Percentiles rank a stretch among this genome's conserved stretches.
Conservation (phyloP, 176 grass and related monocot species). For the Puya raimondii region DNA sequence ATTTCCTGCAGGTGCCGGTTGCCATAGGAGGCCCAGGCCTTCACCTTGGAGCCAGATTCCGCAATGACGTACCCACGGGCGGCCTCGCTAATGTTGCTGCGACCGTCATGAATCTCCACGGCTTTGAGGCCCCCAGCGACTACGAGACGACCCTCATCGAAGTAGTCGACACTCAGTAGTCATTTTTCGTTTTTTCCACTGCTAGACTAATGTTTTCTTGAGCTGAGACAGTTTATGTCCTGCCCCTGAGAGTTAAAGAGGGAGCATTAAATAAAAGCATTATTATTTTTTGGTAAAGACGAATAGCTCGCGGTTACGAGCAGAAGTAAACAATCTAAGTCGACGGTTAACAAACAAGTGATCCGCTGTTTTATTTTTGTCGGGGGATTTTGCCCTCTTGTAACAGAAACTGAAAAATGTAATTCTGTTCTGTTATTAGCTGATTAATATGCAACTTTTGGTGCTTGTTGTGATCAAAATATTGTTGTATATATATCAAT, state of each 20-base stretch:
- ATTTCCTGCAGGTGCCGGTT: conserved; percentile 65
- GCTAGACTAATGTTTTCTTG: too few species aligned
- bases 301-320: not conserved
- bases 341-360: not conserved
- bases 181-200: conserved; percentile 17
- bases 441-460: too few species aligned
- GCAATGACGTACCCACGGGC: conserved; percentile 43
- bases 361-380: too few species aligned
- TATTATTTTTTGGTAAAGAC: not conserved
- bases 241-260: too few species aligned
- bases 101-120: conserved; percentile 94
- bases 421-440: too few species aligned
- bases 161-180: conserved; percentile 37
- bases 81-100: conserved; percentile 88
- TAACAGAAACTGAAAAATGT: too few species aligned
- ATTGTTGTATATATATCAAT: too few species aligned
- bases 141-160: conserved; percentile 83
- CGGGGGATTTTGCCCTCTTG: too few species aligned
- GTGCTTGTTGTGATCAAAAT: too few species aligned
- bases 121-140: conserved; percentile 67
- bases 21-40: conserved; percentile 92
- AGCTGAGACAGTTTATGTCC: too few species aligned
- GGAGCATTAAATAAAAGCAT: too few species aligned
- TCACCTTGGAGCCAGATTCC: conserved; percentile 56
- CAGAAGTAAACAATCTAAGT: not conserved